A percentile compares a stretch with the other conserved stretches of the same genome.
These are phyloP conservation scores for Botrytis paeoniae DNA, from an alignment of 2,329 filamentous ascomycete species.

Conservation along the genomic window DNA sequence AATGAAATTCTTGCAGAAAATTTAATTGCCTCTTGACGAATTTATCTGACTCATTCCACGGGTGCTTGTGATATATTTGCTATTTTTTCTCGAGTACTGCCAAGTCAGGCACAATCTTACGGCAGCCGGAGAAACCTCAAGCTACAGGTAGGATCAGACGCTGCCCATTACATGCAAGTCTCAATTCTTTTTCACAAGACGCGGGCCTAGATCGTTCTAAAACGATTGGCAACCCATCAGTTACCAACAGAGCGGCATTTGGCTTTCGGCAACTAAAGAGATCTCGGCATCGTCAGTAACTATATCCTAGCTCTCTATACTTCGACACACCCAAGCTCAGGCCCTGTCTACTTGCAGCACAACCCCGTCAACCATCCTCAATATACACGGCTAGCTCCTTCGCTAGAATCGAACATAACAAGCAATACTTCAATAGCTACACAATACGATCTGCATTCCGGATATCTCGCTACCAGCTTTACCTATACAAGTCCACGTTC, in stretches of 20 bases:
- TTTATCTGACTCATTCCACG: not conserved
- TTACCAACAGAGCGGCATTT: not conserved
- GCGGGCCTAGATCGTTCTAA: not conserved
- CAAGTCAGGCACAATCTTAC: not conserved
- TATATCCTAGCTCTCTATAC: not conserved
- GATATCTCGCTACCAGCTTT: not conserved
- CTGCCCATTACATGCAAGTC: not conserved
- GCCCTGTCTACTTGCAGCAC: not conserved
- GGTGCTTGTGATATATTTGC: not conserved
- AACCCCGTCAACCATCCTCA: not conserved
- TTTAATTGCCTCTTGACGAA: conserved; percentile 5
- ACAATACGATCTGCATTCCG: not conserved
- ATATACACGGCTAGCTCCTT: not conserved
- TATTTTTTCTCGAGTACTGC: not conserved
- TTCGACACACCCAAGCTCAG: no score
- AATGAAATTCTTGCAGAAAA: conserved; percentile 17
- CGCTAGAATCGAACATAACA: not conserved
- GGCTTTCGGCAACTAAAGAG: not conserved
- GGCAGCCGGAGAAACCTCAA: not conserved
- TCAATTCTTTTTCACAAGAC: not conserved
- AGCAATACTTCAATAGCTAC: not conserved
- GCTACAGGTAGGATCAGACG: not conserved
- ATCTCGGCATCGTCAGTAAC: not conserved
- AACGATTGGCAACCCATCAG: not conserved
- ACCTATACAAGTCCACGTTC: not conserved